phyloP scores from a whole-genome alignment of 1,284 basidiomycete genomes.

The Malassezia vespertilionis region DNA sequence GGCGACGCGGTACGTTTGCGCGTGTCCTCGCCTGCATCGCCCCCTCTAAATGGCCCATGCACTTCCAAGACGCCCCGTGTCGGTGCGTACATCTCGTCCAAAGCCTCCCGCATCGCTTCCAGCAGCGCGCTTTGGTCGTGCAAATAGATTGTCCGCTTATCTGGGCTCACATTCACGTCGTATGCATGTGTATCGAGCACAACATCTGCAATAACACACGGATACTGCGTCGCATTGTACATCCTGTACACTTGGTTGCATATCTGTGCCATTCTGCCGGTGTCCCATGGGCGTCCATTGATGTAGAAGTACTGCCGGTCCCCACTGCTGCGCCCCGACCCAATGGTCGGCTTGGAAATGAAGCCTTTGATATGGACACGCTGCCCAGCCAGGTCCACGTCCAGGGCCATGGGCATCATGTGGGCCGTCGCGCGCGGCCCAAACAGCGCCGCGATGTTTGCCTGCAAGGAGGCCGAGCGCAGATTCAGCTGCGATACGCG shows the following conservation, averaged over 20 bases:
- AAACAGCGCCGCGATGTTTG: conserved; percentile 70
- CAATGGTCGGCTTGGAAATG: conserved; percentile 64
- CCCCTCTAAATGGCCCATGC: conserved; percentile 1
- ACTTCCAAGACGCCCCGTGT: conserved; percentile 58
- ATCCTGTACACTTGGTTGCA: conserved; percentile 43
- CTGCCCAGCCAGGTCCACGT: conserved; percentile 13
- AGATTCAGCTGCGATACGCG: conserved; percentile 52
- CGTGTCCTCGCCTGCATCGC: too few relatives aligned
- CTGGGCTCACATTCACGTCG: conserved; percentile 92
- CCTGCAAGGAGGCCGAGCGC: conserved; percentile 53
- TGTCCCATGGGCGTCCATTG: conserved; percentile 81
- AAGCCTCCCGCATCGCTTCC: conserved; percentile 59
- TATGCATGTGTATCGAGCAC: conserved; percentile 67
- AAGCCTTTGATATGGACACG: conserved; percentile 60
- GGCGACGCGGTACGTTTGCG: too few relatives aligned
- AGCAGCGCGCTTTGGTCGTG: conserved; percentile 78
- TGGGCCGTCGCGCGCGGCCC: conserved; percentile 67
- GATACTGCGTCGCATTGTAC: conserved; percentile 47
- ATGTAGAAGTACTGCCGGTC: conserved; percentile 90
- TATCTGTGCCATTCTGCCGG: conserved; percentile 24
- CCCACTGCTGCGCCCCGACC: conserved; percentile 55
- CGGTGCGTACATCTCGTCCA: conserved; percentile 60
- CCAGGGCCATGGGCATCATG: conserved; percentile 61
- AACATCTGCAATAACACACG: conserved; percentile 75
- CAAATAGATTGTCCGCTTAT: conserved; percentile 86